Conservation (phyloP, 257 asterid species). For the Cordia subcordata region DNA sequence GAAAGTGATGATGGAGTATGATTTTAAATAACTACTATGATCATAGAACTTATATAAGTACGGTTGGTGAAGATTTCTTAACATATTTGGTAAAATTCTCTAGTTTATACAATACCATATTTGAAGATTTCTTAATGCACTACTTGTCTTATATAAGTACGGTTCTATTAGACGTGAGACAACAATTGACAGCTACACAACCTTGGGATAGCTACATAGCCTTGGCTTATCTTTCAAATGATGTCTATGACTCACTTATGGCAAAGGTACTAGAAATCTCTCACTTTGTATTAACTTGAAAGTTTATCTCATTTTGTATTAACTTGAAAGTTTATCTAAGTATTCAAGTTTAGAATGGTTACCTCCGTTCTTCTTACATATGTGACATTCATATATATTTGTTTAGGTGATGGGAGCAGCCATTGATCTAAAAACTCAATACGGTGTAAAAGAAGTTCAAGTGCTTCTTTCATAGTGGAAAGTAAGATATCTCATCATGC, state of each 20-base stretch:
- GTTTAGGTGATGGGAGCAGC: constrained; percentile 58
- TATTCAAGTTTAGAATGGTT: constrained; percentile 5
- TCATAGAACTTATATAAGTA: too few relatives aligned
- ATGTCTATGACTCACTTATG: constrained; percentile 35
- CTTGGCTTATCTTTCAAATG: constrained; percentile 58
- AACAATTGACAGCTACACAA: constrained; percentile 64
- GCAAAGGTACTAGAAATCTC: constrained; percentile 29
- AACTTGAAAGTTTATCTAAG: constrained; percentile 5
- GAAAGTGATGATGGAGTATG: too few relatives aligned
- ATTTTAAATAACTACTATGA: too few relatives aligned
- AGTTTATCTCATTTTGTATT: too few relatives aligned
- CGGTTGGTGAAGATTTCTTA: too few relatives aligned
- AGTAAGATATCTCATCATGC: constrained; percentile 43
- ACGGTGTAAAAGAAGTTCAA: constrained; percentile 56
- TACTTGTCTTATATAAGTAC: too few relatives aligned
- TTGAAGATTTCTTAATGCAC: too few relatives aligned
- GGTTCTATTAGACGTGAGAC: too few relatives aligned
- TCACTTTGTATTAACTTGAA: too few relatives aligned
- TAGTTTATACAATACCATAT: too few relatives aligned
- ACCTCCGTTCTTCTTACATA: constrained; percentile 2
- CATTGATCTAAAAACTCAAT: constrained; percentile 52
- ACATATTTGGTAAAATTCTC: too few relatives aligned
- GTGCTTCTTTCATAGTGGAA: constrained; percentile 56
- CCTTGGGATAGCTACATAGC: too few relatives aligned
- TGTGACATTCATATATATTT: constrained; percentile 9